These are phyloP conservation scores for Gardenia jasminoides DNA, from an alignment of 257 asterid genomes.

Conservation along the genomic window DNA sequence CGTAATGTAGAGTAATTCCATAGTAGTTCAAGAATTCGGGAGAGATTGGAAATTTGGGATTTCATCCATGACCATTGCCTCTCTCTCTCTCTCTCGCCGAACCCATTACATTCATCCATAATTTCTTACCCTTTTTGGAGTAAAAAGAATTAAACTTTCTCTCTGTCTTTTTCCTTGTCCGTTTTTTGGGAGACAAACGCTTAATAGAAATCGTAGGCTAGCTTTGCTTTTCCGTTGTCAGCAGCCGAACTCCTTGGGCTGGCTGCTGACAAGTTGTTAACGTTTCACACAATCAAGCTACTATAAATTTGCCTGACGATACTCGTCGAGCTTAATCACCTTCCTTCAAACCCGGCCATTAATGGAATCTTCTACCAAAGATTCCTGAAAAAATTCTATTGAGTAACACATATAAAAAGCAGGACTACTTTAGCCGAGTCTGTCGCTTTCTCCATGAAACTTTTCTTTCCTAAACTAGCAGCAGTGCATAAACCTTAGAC, in stretches of 20 bases:
- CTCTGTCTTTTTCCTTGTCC: not conserved
- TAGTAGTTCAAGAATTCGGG: too few species aligned
- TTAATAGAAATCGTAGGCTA: too few species aligned
- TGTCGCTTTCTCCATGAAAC: not conserved
- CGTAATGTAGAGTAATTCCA: too few species aligned
- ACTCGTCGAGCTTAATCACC: not conserved
- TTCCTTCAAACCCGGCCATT: conserved; percentile 7
- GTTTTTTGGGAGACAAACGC: too few species aligned
- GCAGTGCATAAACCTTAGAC: not conserved
- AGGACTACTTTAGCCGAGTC: not conserved
- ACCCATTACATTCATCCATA: too few species aligned
- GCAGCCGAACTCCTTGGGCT: not conserved
- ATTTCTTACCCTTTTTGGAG: too few species aligned
- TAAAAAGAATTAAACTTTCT: not conserved
- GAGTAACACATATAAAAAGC: not conserved
- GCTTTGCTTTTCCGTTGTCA: too few species aligned
- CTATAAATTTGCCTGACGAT: not conserved
- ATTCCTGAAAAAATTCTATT: not conserved
- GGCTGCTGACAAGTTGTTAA: not conserved
- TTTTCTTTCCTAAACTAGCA: not conserved
- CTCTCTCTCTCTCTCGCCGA: too few species aligned
- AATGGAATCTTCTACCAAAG: not conserved
- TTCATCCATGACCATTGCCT: too few species aligned
- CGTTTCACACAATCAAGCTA: not conserved
- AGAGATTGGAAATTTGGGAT: too few species aligned